Evolutionary conservation across 1,284 basidiomycete species (phyloP), one percentile per base, ranked within the genome.

Genomic region (Austroboletus novae-zelandiae): DNA sequence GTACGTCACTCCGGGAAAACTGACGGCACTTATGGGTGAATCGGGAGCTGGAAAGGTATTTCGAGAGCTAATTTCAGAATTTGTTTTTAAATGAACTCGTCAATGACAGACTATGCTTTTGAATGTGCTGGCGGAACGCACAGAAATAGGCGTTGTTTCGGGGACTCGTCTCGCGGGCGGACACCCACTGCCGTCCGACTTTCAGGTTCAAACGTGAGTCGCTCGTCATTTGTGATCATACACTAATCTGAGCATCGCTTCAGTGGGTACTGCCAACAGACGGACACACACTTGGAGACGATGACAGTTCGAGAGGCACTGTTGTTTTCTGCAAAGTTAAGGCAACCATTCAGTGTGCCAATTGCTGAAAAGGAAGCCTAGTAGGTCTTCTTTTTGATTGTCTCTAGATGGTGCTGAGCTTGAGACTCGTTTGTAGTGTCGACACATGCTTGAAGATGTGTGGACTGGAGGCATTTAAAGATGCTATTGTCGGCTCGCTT

Each of bases 281-380:
- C 83, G 72, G 91, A 93, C 69, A 83, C 85, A 0, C 89, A 91
- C 62, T 69, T 86, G n/a, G 71, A 79, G 1, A 83, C 79, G 11
- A 74, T 77, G n/a, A 89, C 86, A 8, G 92, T 96, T 9, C 80
- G 91, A 25, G 93, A 97, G 63, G 89, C 93, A 0, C 71, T 97
- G 0, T 70, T 81, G 23, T 94, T 95, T 72, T 90, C 87, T 9
- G 93, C 93, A 0, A 76, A 84, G 55, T 73, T 96, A 7, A 83
- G 93, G 25, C 93, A 95, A 62, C 87, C 90, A 3, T 70, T 74
- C 8, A 73, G 75, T 8, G 81, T 92, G 4, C 73, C 89, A 0
- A 68, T 74, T 18, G 70, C 69, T 1, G 92, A 95, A 67, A 95
- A 94, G 67, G 79, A 86, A 62, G 83, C 78, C 40, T 94, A 91